phyloP scores from a whole-genome alignment of 345 rosid species.

The Aquilaria malaccensis region DNA sequence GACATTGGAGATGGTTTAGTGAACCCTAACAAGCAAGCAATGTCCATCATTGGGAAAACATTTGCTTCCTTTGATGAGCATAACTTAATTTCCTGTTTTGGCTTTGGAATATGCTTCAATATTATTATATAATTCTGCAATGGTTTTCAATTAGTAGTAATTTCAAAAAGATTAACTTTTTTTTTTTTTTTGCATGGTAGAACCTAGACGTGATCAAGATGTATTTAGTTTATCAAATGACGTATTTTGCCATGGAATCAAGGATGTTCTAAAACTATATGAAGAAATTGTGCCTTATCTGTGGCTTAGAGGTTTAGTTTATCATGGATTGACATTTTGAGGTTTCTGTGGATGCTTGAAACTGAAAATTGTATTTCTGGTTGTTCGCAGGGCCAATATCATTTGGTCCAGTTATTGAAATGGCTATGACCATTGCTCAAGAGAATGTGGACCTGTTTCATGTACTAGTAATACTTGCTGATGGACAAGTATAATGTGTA shows the following conservation, averaged over 20 bases:
- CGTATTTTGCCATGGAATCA: slow-evolving; percentile 79
- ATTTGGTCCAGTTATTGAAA: slow-evolving; percentile 88
- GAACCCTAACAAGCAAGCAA: slow-evolving; percentile 92
- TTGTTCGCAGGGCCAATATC: slow-evolving; percentile 75
- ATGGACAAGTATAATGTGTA: slow-evolving; percentile 69
- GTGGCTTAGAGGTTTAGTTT: slow-evolving; percentile 62
- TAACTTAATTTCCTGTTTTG: slow-evolving; percentile 87
- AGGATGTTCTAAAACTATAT: slow-evolving; percentile 76
- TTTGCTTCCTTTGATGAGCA: slow-evolving; percentile 85
- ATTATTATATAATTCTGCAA: background rate
- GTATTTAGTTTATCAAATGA: slow-evolving; percentile 76
- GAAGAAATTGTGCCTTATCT: slow-evolving; percentile 76
- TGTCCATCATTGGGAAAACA: slow-evolving; percentile 83
- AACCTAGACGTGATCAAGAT: slow-evolving; percentile 92
- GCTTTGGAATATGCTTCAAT: slow-evolving; percentile 67
- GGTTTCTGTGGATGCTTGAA: background rate
- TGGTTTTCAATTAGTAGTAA: slow-evolving; percentile 1
- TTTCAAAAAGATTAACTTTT: slow-evolving; percentile 10
- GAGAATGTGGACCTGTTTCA: slow-evolving; percentile 91
- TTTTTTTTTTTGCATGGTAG: slow-evolving; percentile 27
- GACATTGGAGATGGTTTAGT: slow-evolving; percentile 39
- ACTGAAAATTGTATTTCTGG: slow-evolving; percentile 4
- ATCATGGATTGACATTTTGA: background rate
- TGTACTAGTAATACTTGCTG: slow-evolving; percentile 87
- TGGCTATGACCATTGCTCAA: slow-evolving; percentile 89